Conservation (phyloP, 805 yeast genomes). For the Suhomyces pyralidae region DNA sequence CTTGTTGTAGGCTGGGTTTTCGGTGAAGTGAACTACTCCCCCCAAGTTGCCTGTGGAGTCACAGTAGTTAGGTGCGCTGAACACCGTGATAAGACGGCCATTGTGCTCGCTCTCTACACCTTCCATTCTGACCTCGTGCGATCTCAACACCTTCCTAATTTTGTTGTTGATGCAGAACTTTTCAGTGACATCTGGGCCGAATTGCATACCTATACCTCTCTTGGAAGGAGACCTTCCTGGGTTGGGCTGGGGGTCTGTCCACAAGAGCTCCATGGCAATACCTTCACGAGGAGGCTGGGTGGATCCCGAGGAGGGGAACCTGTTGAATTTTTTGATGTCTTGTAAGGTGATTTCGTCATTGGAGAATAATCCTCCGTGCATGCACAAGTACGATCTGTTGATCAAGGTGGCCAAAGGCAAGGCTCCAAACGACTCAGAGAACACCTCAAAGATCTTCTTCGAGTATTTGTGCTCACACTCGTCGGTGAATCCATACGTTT, state of each 20-base stretch:
- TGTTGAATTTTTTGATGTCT: slow-evolving; percentile 68
- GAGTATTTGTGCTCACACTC: slow-evolving; percentile 91
- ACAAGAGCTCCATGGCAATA: slow-evolving; percentile 89
- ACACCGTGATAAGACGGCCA: slow-evolving; percentile 86
- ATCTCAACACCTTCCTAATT: slow-evolving; percentile 77
- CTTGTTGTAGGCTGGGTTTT: slow-evolving; percentile 43
- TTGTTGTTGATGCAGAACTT: slow-evolving; percentile 69
- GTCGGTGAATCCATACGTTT: slow-evolving; percentile 93
- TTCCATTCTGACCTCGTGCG: slow-evolving; percentile 92
- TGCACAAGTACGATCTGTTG: slow-evolving; percentile 73
- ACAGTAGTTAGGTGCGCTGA: slow-evolving; percentile 97
- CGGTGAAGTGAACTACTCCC: slow-evolving; percentile 74
- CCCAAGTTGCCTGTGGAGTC: slow-evolving; percentile 90
- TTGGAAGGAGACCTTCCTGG: slow-evolving; percentile 84
- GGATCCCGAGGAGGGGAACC: slow-evolving; percentile 51
- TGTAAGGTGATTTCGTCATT: slow-evolving; percentile 66
- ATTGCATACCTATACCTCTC: slow-evolving; percentile 93
- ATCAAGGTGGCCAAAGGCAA: slow-evolving; percentile 84
- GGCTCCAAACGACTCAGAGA: slow-evolving; percentile 79
- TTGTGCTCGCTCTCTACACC: slow-evolving; percentile 89
- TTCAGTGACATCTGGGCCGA: slow-evolving; percentile 93
- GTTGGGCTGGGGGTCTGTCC: slow-evolving; percentile 92
- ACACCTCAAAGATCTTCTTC: slow-evolving; percentile 74
- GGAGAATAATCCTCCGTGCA: slow-evolving; percentile 95
- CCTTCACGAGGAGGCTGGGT: slow-evolving; percentile 90